Evolutionary conservation across 129 eudicot species (phyloP).

Genomic region (Artemisia tridentata): DNA sequence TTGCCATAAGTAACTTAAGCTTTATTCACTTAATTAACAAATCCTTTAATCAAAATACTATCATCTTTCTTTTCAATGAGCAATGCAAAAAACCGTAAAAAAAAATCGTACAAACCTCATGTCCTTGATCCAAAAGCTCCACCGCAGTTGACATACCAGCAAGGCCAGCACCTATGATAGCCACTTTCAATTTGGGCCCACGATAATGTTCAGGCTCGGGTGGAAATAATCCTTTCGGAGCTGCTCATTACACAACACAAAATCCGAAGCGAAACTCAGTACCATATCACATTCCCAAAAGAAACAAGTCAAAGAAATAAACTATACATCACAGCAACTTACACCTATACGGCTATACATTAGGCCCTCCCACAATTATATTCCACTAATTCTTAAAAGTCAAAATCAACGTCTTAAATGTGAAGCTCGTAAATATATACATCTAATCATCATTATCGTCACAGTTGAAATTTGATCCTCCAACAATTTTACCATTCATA

Average conservation of each 20-base stretch:
- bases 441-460: slow-evolving; percentile 5
- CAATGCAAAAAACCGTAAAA: slow-evolving; percentile 1
- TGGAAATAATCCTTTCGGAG: slow-evolving; percentile 97
- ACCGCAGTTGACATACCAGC: slow-evolving; percentile 99
- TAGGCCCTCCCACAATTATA: slow-evolving; percentile 9
- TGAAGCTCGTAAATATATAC: neutral
- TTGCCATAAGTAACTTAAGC: neutral
- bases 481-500: slow-evolving; percentile 10
- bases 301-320: neutral
- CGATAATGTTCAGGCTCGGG: slow-evolving; percentile 91
- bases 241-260: slow-evolving; percentile 41
- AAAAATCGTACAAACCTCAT: slow-evolving; percentile 54
- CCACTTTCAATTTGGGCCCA: slow-evolving; percentile 97
- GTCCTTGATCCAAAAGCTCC: slow-evolving; percentile 98
- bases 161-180: slow-evolving; percentile 96
- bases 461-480: slow-evolving; percentile 13
- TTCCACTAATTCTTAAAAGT: neutral
- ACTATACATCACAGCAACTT: slow-evolving; percentile 16
- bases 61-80: neutral
- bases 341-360: slow-evolving; percentile 1
- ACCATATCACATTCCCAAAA: slow-evolving; percentile 12
- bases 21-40: neutral
- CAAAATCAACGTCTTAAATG: slow-evolving; percentile 14
- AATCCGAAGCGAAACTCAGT: slow-evolving; percentile 27
- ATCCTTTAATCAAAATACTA: neutral